These are phyloP conservation scores for Teunomyces lycoperdinae DNA, from an alignment of 805 yeast species.

Conservation along the genomic window DNA sequence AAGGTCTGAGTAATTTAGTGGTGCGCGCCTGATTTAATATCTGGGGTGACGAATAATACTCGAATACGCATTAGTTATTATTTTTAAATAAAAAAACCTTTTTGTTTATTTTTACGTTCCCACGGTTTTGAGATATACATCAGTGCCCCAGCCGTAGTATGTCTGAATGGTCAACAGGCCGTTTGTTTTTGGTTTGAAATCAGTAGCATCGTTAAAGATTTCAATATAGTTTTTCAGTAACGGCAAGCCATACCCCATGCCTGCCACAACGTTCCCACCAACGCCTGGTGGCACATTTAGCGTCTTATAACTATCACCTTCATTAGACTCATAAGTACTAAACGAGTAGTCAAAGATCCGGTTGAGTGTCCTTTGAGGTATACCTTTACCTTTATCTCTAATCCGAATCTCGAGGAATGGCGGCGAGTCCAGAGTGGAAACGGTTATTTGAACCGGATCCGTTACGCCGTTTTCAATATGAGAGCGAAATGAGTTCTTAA, in stretches of 20 bases:
- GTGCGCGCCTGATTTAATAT: neutral
- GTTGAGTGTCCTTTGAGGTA: constrained; percentile 59
- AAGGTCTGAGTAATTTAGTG: neutral
- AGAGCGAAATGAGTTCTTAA: constrained; percentile 86
- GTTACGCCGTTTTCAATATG: constrained; percentile 64
- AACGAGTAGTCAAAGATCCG: constrained; percentile 84
- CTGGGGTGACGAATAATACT: neutral
- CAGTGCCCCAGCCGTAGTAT: constrained; percentile 46
- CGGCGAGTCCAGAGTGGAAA: constrained; percentile 31
- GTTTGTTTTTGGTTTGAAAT: constrained; percentile 16
- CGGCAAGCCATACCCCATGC: constrained; percentile 96
- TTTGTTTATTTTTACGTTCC: constrained; percentile 15
- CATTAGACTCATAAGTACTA: constrained; percentile 66
- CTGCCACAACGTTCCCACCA: constrained; percentile 74
- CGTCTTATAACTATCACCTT: constrained; percentile 58
- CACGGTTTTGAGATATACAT: constrained; percentile 40
- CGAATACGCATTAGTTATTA: no score
- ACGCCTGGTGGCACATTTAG: constrained; percentile 70
- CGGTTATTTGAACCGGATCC: constrained; percentile 39
- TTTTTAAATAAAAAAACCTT: neutral
- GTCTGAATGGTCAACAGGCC: constrained; percentile 43
- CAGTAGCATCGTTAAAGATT: constrained; percentile 35
- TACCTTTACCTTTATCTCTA: constrained; percentile 89
- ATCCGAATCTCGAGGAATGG: constrained; percentile 66
- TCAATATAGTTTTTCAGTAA: constrained; percentile 54